Conservation (phyloP, 768 basidiomycete species). For the Auriculariales sp. region DNA sequence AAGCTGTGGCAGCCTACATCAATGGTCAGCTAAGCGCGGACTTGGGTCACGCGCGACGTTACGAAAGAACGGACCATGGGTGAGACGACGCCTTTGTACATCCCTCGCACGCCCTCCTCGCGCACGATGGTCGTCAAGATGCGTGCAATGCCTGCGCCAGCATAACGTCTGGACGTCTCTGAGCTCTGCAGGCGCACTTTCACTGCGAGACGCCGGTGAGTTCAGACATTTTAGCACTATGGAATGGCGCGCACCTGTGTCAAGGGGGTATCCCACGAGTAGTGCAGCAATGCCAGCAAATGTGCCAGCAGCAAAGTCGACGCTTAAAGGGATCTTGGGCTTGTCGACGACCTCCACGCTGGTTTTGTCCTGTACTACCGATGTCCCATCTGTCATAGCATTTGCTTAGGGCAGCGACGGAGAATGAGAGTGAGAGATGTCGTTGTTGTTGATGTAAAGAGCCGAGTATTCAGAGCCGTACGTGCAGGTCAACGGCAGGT, state of each 20-base stretch:
- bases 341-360: too few species aligned
- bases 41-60: background rate
- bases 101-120: slow-evolving; percentile 52
- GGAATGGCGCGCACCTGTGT: slow-evolving; percentile 35
- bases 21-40: background rate
- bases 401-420: too few species aligned
- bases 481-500: too few species aligned
- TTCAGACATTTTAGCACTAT: background rate
- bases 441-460: too few species aligned
- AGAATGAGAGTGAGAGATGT: too few species aligned
- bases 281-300: slow-evolving; percentile 52
- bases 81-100: slow-evolving; percentile 67
- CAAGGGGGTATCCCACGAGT: slow-evolving; percentile 63
- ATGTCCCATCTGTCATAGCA: too few species aligned
- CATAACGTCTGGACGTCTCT: slow-evolving; percentile 36
- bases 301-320: slow-evolving; percentile 74
- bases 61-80: slow-evolving; percentile 44
- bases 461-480: too few species aligned
- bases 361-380: too few species aligned
- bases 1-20: slow-evolving; percentile 45
- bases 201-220: slow-evolving; percentile 24
- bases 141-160: slow-evolving; percentile 35
- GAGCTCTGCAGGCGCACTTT: slow-evolving; percentile 74
- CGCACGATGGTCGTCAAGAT: slow-evolving; percentile 52
- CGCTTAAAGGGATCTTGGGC: slow-evolving; percentile 24